These are phyloP conservation scores for Boletus pseudo-olivaceus DNA, from an alignment of 768 basidiomycete species.

Conservation along the genomic window DNA sequence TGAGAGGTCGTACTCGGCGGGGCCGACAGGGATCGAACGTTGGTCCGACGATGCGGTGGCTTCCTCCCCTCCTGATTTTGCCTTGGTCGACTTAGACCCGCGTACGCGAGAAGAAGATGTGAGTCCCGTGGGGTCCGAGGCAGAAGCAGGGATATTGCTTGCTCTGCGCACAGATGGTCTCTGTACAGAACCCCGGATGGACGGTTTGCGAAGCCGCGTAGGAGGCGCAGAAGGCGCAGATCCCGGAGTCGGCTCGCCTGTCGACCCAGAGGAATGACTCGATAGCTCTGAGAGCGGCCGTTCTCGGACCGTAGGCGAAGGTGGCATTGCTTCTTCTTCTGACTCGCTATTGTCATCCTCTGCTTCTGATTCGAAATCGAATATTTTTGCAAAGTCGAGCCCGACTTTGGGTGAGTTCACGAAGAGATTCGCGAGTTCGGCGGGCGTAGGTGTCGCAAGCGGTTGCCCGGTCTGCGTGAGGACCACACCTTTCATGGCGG, in stretches of 20 bases:
- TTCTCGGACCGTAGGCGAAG: constrained; percentile 48
- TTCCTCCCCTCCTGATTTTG: constrained; percentile 3
- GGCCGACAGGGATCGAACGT: constrained; percentile 11
- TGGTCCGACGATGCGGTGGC: constrained; percentile 7
- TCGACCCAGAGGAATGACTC: constrained; percentile 27
- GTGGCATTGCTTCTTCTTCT: constrained; percentile 32
- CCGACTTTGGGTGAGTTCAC: constrained; percentile 66
- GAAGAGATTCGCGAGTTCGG: constrained; percentile 64
- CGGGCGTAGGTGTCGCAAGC: constrained; percentile 66
- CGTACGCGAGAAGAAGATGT: constrained; percentile 19
- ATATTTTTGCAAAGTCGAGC: constrained; percentile 75
- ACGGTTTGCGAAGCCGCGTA: constrained; percentile 54
- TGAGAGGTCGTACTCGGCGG: constrained; percentile 59
- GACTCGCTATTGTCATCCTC: constrained; percentile 32
- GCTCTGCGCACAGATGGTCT: constrained; percentile 27
- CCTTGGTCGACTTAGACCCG: constrained; percentile 15
- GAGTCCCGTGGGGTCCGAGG: constrained; percentile 39
- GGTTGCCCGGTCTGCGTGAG: constrained; percentile 75
- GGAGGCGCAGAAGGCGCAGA: constrained; percentile 32
- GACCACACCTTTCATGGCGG: constrained; percentile 75
- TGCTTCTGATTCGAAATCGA: constrained; percentile 49
- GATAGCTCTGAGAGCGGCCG: constrained; percentile 30
- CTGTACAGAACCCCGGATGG: constrained; percentile 43
- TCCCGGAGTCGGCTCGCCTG: constrained; percentile 21
- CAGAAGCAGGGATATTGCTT: constrained; percentile 33